Evolutionary conservation across 495 filamentous ascomycete genomes (phyloP).

Genomic region (Penicillium turbatum): DNA sequence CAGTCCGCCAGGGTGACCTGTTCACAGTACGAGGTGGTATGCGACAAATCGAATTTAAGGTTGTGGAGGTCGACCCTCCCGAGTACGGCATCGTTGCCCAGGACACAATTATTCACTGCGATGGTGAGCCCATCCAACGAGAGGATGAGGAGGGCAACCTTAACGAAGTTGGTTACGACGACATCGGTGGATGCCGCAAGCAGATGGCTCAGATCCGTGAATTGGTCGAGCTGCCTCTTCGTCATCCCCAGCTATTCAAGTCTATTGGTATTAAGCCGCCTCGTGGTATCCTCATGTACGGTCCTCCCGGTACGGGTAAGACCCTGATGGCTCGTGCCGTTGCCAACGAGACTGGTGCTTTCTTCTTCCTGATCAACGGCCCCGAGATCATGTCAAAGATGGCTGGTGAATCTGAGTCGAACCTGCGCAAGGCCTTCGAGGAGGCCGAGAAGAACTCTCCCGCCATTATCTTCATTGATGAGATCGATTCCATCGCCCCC

Average conservation of each 20-base stretch:
- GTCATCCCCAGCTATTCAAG: slow-evolving; percentile 98
- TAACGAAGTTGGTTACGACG: slow-evolving; percentile 98
- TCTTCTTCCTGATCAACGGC: slow-evolving; percentile 99
- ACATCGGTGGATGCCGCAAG: slow-evolving; percentile 98
- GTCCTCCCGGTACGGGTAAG: slow-evolving; percentile 97
- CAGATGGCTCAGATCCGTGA: slow-evolving; percentile 99
- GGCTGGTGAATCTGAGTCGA: slow-evolving; percentile 98
- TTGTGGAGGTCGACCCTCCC: slow-evolving; percentile 95
- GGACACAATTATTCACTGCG: slow-evolving; percentile 97
- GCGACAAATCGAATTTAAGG: slow-evolving; percentile 99
- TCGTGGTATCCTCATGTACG: slow-evolving; percentile 96
- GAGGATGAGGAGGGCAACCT: slow-evolving; percentile 99
- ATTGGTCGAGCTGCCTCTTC: slow-evolving; percentile 91
- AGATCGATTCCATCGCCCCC: slow-evolving; percentile 97
- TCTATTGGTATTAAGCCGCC: slow-evolving; percentile 99
- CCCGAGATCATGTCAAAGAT: slow-evolving; percentile 99
- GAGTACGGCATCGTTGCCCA: slow-evolving; percentile 98
- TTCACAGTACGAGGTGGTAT: slow-evolving; percentile 97
- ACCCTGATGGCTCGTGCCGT: slow-evolving; percentile 98
- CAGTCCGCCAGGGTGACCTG: slow-evolving; percentile 91
- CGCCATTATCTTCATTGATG: slow-evolving; percentile 99
- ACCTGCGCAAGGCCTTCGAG: slow-evolving; percentile 95
- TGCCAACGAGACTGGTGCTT: slow-evolving; percentile 96
- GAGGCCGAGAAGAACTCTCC: slow-evolving; percentile 99
- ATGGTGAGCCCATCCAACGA: slow-evolving; percentile 96